Evolutionary conservation across 495 filamentous ascomycete species (phyloP).

Genomic region (Penicillium robsamsonii): DNA sequence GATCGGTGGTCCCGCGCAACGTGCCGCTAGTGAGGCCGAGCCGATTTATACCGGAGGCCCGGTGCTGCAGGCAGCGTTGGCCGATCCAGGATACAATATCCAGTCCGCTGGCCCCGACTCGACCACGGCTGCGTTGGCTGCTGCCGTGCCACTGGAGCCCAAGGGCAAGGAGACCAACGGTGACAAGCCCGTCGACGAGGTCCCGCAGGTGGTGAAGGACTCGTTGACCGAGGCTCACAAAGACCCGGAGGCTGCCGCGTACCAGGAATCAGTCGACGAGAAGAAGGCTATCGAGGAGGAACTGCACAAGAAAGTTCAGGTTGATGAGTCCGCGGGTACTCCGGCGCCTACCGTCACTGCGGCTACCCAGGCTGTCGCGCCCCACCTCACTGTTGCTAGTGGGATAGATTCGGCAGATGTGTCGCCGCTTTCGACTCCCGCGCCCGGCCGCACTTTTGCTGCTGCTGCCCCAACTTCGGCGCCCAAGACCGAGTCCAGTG

Average conservation of each 20-base stretch:
- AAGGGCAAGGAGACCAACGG: slow-evolving; percentile 49
- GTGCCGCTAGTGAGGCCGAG: slow-evolving; percentile 16
- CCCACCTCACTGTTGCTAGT: slow-evolving; percentile 25
- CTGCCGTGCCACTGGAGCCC: slow-evolving; percentile 63
- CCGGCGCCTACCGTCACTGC: slow-evolving; percentile 52
- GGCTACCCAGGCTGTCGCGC: slow-evolving; percentile 43
- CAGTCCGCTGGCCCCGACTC: slow-evolving; percentile 66
- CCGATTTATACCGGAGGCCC: slow-evolving; percentile 17
- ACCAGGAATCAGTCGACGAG: slow-evolving; percentile 65
- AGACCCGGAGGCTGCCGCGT: slow-evolving; percentile 68
- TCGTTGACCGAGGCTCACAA: slow-evolving; percentile 63
- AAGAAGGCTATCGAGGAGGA: slow-evolving; percentile 76
- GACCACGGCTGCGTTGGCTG: slow-evolving; percentile 74
- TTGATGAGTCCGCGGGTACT: slow-evolving; percentile 48
- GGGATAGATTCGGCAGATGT: slow-evolving; percentile 37
- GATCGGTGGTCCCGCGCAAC: slow-evolving; percentile 47
- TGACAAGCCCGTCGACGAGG: slow-evolving; percentile 47
- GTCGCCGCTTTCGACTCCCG: slow-evolving; percentile 44
- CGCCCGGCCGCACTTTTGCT: slow-evolving; percentile 21
- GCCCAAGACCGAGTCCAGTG: slow-evolving; percentile 12
- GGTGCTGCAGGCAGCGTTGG: slow-evolving; percentile 31
- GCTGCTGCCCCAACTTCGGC: slow-evolving; percentile 19
- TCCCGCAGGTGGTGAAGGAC: slow-evolving; percentile 71
- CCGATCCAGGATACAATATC: slow-evolving; percentile 55
- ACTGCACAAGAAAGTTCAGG: slow-evolving; percentile 54